Percentiles rank a stretch among this genome's conserved stretches.
Conservation (phyloP, 106 monocot genomes). For the Xerophyta viscosa region DNA sequence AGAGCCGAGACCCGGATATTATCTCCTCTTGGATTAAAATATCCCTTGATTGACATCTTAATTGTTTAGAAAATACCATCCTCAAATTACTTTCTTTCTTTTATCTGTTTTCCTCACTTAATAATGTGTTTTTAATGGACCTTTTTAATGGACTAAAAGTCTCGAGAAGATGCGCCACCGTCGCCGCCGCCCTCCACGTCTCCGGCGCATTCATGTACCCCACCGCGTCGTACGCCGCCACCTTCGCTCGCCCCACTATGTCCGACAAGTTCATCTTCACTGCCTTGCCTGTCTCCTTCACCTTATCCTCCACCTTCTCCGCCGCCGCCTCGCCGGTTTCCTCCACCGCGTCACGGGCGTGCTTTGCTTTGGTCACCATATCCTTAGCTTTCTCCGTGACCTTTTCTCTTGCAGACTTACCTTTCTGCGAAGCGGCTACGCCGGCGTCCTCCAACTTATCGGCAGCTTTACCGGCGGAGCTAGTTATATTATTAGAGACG, state of each 20-base stretch:
- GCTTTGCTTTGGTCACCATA: neutral
- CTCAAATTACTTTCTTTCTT: too few species aligned
- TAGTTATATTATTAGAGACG: neutral
- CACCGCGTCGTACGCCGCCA: slow-evolving; percentile 22
- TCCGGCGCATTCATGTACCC: slow-evolving; percentile 14
- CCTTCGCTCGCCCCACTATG: slow-evolving; percentile 25
- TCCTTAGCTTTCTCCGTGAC: slow-evolving; percentile 4
- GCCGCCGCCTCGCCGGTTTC: slow-evolving; percentile 5
- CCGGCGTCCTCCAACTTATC: neutral
- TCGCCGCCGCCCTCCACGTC: slow-evolving; percentile 9
- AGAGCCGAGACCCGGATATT: too few species aligned
- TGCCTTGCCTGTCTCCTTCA: neutral
- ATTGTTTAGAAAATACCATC: too few species aligned
- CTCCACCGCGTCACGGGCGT: neutral
- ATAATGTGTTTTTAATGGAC: too few species aligned
- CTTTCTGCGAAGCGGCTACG: neutral
- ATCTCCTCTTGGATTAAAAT: too few species aligned
- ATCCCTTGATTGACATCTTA: too few species aligned
- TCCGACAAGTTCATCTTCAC: slow-evolving; percentile 28
- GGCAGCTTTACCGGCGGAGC: neutral
- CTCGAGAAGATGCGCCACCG: slow-evolving; percentile 44
- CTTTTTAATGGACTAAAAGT: too few species aligned
- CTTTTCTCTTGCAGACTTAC: neutral
- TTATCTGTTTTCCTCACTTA: too few species aligned
- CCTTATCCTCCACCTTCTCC: neutral